These are phyloP conservation scores for Yarrowia divulgata DNA, from an alignment of 805 yeast genomes.

Conservation along the genomic window DNA sequence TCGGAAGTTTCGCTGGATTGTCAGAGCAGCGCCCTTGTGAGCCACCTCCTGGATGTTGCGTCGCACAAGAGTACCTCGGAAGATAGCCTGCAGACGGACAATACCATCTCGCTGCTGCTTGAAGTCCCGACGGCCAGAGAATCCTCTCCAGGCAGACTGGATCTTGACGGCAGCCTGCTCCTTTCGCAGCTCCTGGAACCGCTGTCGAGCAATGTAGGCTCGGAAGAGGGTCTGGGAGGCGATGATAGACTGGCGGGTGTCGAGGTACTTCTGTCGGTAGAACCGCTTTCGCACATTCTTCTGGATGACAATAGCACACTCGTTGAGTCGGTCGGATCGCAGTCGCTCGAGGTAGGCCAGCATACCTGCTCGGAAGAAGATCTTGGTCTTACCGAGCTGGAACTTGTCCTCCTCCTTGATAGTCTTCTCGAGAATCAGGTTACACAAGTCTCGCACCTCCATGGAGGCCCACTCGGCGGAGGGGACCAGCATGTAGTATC, in stretches of 20 bases:
- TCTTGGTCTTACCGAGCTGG: conserved; percentile 91
- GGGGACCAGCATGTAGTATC: conserved; percentile 83
- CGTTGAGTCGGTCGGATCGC: conserved; percentile 77
- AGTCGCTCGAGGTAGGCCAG: conserved; percentile 87
- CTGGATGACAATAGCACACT: conserved; percentile 84
- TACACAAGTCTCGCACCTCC: conserved; percentile 69
- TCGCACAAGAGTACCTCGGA: conserved; percentile 62
- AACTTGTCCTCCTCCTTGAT: conserved; percentile 73
- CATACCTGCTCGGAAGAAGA: conserved; percentile 96
- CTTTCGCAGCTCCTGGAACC: conserved; percentile 59
- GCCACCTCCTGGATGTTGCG: conserved; percentile 58
- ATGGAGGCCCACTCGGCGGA: conserved; percentile 68
- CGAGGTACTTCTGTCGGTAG: conserved; percentile 67
- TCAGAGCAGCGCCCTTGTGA: conserved; percentile 67
- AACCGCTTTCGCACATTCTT: conserved; percentile 73
- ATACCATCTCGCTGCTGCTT: conserved; percentile 61
- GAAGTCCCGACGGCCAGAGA: conserved; percentile 59
- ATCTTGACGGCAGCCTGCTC: conserved; percentile 68
- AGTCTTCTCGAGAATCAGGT: conserved; percentile 67
- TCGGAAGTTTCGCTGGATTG: conserved; percentile 77
- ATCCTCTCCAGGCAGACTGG: conserved; percentile 65
- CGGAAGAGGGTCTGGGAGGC: conserved; percentile 67
- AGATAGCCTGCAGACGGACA: conserved; percentile 62
- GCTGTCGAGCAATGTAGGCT: conserved; percentile 66
- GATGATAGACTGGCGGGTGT: conserved; percentile 61